Base-by-base conservation (phyloP, 768 basidiomycete genomes). In the Kwoniella botswanensis region DNA sequence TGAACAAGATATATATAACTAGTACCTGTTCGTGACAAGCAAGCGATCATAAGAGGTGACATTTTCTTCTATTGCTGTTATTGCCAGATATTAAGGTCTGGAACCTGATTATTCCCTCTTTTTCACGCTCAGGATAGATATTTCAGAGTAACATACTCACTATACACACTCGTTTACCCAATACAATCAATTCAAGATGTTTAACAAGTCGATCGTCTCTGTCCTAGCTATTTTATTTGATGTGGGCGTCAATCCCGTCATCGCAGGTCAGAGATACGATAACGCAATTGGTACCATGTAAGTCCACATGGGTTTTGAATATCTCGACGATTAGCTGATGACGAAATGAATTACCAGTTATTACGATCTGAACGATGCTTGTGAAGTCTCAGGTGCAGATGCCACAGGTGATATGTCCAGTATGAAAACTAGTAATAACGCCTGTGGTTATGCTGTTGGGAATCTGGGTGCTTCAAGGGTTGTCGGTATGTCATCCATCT, bases 341-440 rank as follows among this genome's bases (percentile, higher is more conserved):
- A 65, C 46, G 10, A 65, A 29, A 3, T 24, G 22, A 10, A 29
- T 35, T 55, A 13, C 29, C 52, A 68, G 67, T 12, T 68, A 68
- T 29, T 68, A 68, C 52, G 67, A 68, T 60, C 3, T 68, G 17
- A 54, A 18, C 26, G 44, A 55, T 18, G 29, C 60, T 29, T 61
- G 59, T 44, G 22, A 42, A 12, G 41, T 11, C 12, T 35, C 35
- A 10, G 18, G 15, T 9, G 59, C 59, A 43, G 59, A 61, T 44
- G 59, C 41, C 18, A 13, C n/a, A 43, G 42, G 59, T 18, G 59
- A 50, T 15, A 50, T 35, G n/a, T 26, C 21, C 18, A n/a, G 1
- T 10, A 15, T 61, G 59, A 61, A 42, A 12, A 17, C 6, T n/a
- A 9, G 41, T 21, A 7, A 18, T 15, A 61, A 42, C 13, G 59